phyloP scores from a whole-genome alignment of 1,139 yeast genomes.

The Zygosaccharomyces sapae region DNA sequence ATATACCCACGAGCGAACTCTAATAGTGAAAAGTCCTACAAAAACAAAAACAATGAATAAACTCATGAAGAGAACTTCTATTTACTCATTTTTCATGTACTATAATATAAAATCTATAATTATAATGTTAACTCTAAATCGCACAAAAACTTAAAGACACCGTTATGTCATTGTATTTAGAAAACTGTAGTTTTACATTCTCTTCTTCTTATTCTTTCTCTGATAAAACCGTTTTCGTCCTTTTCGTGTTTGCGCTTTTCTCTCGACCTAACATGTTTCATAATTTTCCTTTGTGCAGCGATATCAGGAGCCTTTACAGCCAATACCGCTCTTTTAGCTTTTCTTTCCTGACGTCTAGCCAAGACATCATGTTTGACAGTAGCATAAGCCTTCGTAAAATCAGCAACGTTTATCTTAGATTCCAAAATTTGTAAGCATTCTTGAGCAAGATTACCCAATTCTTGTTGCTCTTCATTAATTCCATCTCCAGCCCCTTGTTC shows the following conservation, averaged over 20 bases:
- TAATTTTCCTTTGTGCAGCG: slow-evolving; percentile 71
- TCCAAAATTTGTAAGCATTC: slow-evolving; percentile 72
- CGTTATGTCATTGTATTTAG: too few species aligned
- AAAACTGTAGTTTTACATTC: slow-evolving; percentile 17
- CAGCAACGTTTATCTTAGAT: slow-evolving; percentile 66
- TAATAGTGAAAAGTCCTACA: neutral
- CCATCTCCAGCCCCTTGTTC: slow-evolving; percentile 41
- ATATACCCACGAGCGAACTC: slow-evolving; percentile 17
- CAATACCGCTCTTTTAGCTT: slow-evolving; percentile 68
- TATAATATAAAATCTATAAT: slow-evolving; percentile 3
- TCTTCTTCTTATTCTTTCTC: slow-evolving; percentile 51
- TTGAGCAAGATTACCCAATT: slow-evolving; percentile 54
- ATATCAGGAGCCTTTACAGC: slow-evolving; percentile 80
- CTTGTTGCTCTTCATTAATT: slow-evolving; percentile 43
- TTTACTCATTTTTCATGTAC: too few species aligned
- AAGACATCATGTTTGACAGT: slow-evolving; percentile 59
- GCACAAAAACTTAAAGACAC: too few species aligned
- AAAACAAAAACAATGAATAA: neutral
- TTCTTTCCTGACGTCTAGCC: slow-evolving; percentile 69
- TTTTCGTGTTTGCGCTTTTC: slow-evolving; percentile 71
- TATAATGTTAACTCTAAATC: too few species aligned
- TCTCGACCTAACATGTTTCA: slow-evolving; percentile 68
- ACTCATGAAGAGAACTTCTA: neutral
- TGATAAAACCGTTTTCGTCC: slow-evolving; percentile 77
- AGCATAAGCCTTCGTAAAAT: slow-evolving; percentile 60